Base-by-base conservation (phyloP, 805 yeast species). In the Barnettozyma sp. region DNA sequence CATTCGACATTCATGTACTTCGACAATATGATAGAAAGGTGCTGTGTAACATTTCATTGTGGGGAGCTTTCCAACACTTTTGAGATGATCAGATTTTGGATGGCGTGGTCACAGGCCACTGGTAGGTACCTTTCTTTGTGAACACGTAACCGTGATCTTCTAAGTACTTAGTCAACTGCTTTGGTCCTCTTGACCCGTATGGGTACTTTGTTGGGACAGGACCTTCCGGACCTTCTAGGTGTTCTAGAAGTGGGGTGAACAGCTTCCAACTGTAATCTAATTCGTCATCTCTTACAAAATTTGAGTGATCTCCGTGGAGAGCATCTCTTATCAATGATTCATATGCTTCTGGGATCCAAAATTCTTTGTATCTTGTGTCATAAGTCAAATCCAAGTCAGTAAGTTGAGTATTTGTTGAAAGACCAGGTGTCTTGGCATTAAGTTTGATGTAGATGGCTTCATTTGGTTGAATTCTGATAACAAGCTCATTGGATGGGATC, bases 231-330 rank as follows among this genome's bases (percentile, higher is more conserved):
- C 78, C 70, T 63, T 90, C 97, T 40, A 92, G 68, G 59, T 73
- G 70, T 43, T 92, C 67, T 56, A 92, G 72, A 48, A 92, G 67
- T 13, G 97, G 97, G 14, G 97, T 92, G 69, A 90, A 92, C 40
- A 92, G 66, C 49, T 71, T 71, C 98, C 98, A 92, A 42, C 94
- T 81, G 40, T 81, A 78, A 38, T 88, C 97, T 56, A 92, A 73
- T 67, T 92, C 98, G 59, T 92, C 98, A 58, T 90, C 97, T 66
- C 98, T 81, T 22, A 92, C 97, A 58, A 92, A 92, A 67, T 90
- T 90, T 35, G 97, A 83, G 65, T 92, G 98, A 62, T 88, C 95
- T 39, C 94, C 97, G 48, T 76, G 72, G 56, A 82, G 63, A 44
- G 90, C 83, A 62, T 92, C 97, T 62, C 94, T 77, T 52, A 92